Evolutionary conservation across 345 rosid species (phyloP).

Genomic region (Murraya koenigii): DNA sequence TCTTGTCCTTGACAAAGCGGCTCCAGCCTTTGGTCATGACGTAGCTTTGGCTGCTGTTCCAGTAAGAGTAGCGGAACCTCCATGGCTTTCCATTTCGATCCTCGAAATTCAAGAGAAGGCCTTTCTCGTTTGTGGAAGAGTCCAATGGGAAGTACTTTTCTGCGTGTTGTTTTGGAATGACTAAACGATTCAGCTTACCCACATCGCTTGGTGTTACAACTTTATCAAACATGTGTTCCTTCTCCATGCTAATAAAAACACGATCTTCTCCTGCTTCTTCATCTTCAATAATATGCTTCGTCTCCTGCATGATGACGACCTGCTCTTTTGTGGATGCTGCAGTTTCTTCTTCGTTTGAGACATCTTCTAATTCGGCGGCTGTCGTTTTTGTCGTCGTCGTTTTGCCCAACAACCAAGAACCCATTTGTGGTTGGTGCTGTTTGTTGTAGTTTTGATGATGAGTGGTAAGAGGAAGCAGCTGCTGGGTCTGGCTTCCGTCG

Average conservation of each 20-base stretch:
- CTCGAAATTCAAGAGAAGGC: slow-evolving; percentile 68
- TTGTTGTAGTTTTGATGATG: slow-evolving; percentile 4
- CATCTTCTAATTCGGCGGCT: slow-evolving; percentile 16
- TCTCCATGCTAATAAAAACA: slow-evolving; percentile 23
- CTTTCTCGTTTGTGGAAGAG: slow-evolving; percentile 65
- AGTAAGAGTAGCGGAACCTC: slow-evolving; percentile 75
- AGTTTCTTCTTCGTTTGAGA: slow-evolving; percentile 2
- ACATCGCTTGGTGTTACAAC: slow-evolving; percentile 69
- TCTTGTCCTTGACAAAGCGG: slow-evolving; percentile 77
- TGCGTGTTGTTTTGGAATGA: slow-evolving; percentile 65
- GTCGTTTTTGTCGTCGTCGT: too few relatives aligned
- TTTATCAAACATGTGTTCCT: slow-evolving; percentile 60
- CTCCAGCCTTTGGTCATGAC: slow-evolving; percentile 88
- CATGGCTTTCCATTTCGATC: slow-evolving; percentile 60
- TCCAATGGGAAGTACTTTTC: slow-evolving; percentile 87
- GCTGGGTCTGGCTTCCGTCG: slow-evolving; percentile 22
- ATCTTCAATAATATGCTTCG: too few relatives aligned
- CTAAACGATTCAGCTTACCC: slow-evolving; percentile 60
- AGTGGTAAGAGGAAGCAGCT: slow-evolving; percentile 10
- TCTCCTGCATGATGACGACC: too few relatives aligned
- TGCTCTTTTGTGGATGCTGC: not conserved
- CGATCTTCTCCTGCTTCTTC: slow-evolving; percentile 16
- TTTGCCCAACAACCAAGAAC: slow-evolving; percentile 29
- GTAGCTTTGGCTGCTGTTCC: slow-evolving; percentile 83
- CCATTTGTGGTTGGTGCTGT: slow-evolving; percentile 21